Evolutionary conservation across 495 filamentous ascomycete species (phyloP).

Genomic region (Penicillium paradoxum): DNA sequence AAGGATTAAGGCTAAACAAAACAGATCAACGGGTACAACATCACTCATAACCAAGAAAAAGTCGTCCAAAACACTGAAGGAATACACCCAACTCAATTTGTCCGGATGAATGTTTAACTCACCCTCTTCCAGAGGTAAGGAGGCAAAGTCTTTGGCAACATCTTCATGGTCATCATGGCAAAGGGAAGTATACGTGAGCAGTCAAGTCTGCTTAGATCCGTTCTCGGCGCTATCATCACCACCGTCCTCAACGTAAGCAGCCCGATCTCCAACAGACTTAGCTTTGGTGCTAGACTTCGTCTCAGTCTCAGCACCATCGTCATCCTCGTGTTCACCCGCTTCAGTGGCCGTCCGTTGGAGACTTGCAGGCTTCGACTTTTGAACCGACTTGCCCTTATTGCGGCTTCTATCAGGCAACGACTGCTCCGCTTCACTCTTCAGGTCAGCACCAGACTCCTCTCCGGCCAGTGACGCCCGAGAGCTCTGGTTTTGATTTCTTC

Average conservation of each 20-base stretch:
- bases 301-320: constrained; percentile 16
- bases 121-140: not conserved
- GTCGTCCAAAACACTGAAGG: not conserved
- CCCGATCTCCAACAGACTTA: constrained; percentile 1
- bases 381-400: constrained; percentile 23
- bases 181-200: not conserved
- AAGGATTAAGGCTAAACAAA: not conserved
- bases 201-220: constrained; percentile 7
- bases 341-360: constrained; percentile 1
- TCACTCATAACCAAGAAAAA: constrained; percentile 2
- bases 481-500: constrained; percentile 3
- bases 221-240: constrained; percentile 2
- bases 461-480: constrained; percentile 10
- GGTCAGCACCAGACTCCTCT: constrained; percentile 26
- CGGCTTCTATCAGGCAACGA: constrained; percentile 9
- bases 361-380: constrained; percentile 7
- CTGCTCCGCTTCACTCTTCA: constrained; percentile 21
- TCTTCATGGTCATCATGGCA: not conserved
- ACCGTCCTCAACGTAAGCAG: constrained; percentile 22
- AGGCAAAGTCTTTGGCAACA: not conserved
- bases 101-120: not conserved
- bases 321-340: constrained; percentile 9
- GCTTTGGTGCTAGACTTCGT: constrained; percentile 14
- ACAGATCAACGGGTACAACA: not conserved
- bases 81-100: not conserved